phyloP scores from a whole-genome alignment of 2,329 filamentous ascomycete genomes.

The Calonectria naviculata region DNA sequence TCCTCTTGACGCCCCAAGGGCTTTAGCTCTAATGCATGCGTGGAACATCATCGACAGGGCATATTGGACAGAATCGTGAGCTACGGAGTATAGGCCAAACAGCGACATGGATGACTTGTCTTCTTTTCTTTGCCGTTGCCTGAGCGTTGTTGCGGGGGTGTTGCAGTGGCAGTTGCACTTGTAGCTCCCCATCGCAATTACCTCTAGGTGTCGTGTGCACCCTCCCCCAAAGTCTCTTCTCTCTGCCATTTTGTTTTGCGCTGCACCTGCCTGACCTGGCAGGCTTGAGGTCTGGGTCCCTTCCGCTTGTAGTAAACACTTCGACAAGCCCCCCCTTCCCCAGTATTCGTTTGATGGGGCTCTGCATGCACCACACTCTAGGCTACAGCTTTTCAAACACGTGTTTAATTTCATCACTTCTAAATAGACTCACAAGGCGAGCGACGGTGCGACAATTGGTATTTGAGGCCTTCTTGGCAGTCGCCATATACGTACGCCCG shows the following conservation, averaged over 20 bases:
- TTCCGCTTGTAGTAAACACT: conserved; percentile 17
- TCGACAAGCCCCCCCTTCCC: conserved; percentile 11
- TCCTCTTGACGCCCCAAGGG: background rate
- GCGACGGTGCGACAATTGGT: background rate
- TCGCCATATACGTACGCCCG: background rate
- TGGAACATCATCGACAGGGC: conserved; percentile 13
- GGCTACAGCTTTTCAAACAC: conserved; percentile 8
- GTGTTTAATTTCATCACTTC: conserved; percentile 9
- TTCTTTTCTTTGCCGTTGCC: conserved; percentile 10
- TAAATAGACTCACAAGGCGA: conserved; percentile 8
- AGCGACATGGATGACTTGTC: conserved; percentile 3
- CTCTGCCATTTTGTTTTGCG: conserved; percentile 6
- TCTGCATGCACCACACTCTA: conserved; percentile 3
- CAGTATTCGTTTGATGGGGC: background rate
- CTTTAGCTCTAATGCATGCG: conserved; percentile 9
- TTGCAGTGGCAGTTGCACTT: background rate
- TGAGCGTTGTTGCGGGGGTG: background rate
- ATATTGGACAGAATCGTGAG: conserved; percentile 8
- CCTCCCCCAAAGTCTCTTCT: background rate
- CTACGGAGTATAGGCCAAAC: background rate
- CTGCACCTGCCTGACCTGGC: conserved; percentile 14
- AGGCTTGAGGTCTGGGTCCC: conserved; percentile 6
- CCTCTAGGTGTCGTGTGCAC: background rate
- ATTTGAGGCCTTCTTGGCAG: conserved; percentile 10
- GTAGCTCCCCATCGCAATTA: background rate